A percentile compares a stretch with the other conserved stretches of the same genome.
Evolutionary conservation across 2,329 filamentous ascomycete species (phyloP).

Genomic region (Beauveria pseudobassiana): DNA sequence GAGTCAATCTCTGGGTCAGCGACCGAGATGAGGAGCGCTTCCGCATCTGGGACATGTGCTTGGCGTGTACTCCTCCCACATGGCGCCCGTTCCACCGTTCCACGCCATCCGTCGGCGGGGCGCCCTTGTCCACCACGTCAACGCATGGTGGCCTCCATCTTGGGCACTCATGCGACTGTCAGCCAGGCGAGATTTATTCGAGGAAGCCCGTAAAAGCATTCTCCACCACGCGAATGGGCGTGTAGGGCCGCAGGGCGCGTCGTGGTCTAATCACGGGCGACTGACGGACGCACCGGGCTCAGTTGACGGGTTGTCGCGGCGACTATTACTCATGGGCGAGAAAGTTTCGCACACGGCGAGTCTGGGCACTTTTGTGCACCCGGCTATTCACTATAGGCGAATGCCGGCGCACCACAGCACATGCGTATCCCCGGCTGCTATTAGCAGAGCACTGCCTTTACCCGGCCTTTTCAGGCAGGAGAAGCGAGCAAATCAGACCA

Average conservation of each 20-base stretch:
- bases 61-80: background rate
- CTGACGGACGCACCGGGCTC: slow-evolving; percentile 2
- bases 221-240: slow-evolving; percentile 2
- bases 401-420: background rate
- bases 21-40: slow-evolving; percentile 3
- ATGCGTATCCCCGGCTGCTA: background rate
- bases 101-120: slow-evolving; percentile 4
- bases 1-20: slow-evolving; percentile 1
- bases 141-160: slow-evolving; percentile 9
- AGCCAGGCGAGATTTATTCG: background rate
- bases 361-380: background rate
- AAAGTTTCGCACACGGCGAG: background rate
- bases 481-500: slow-evolving; percentile 4
- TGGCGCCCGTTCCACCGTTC: background rate
- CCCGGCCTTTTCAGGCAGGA: background rate
- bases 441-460: background rate
- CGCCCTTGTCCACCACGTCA: slow-evolving; percentile 7
- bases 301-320: background rate
- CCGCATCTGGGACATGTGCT: background rate
- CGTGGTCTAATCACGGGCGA: background rate
- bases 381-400: background rate
- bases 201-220: background rate
- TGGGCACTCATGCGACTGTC: slow-evolving; percentile 6
- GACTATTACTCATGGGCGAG: background rate
- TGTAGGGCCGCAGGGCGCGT: slow-evolving; percentile 2